phyloP scores from a whole-genome alignment of 2,329 filamentous ascomycete genomes.

The Ceratocystis eucalypticola region DNA sequence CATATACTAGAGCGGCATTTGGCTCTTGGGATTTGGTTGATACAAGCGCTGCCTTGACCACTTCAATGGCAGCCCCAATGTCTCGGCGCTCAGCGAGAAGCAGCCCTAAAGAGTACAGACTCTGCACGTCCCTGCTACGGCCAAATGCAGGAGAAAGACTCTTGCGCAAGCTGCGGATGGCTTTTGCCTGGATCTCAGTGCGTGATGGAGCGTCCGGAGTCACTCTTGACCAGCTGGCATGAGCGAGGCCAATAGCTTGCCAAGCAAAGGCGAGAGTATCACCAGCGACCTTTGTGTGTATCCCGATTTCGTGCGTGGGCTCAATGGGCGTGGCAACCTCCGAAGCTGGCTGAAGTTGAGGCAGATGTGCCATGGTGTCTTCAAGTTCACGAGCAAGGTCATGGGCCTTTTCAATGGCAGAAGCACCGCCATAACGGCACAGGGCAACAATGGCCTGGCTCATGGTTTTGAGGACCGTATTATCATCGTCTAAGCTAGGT shows the following conservation, averaged over 20 bases:
- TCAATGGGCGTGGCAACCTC: slow-evolving; percentile 22
- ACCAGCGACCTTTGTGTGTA: slow-evolving; percentile 38
- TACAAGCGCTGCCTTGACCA: slow-evolving; percentile 63
- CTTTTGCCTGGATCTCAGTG: slow-evolving; percentile 60
- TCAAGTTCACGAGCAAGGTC: slow-evolving; percentile 58
- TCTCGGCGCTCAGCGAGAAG: slow-evolving; percentile 81
- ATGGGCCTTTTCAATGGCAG: slow-evolving; percentile 66
- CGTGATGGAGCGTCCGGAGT: slow-evolving; percentile 64
- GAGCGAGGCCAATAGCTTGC: slow-evolving; percentile 71
- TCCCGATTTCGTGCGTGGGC: slow-evolving; percentile 26
- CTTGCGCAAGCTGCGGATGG: slow-evolving; percentile 60
- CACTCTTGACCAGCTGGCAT: slow-evolving; percentile 74
- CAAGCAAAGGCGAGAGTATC: slow-evolving; percentile 57
- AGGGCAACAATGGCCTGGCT: slow-evolving; percentile 68
- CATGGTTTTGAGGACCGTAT: slow-evolving; percentile 61
- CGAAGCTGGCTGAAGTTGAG: slow-evolving; percentile 23
- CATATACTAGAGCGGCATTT: slow-evolving; percentile 33
- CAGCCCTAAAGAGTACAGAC: slow-evolving; percentile 67
- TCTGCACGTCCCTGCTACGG: slow-evolving; percentile 55
- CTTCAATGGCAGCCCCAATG: slow-evolving; percentile 64
- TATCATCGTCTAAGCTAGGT: slow-evolving; percentile 62
- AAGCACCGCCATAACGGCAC: slow-evolving; percentile 63
- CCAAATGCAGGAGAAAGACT: slow-evolving; percentile 55
- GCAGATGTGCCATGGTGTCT: slow-evolving; percentile 55
- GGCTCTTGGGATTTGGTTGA: slow-evolving; percentile 38